phyloP scores from a whole-genome alignment of 805 yeast genomes.

The Wickerhamiella parazyma region DNA sequence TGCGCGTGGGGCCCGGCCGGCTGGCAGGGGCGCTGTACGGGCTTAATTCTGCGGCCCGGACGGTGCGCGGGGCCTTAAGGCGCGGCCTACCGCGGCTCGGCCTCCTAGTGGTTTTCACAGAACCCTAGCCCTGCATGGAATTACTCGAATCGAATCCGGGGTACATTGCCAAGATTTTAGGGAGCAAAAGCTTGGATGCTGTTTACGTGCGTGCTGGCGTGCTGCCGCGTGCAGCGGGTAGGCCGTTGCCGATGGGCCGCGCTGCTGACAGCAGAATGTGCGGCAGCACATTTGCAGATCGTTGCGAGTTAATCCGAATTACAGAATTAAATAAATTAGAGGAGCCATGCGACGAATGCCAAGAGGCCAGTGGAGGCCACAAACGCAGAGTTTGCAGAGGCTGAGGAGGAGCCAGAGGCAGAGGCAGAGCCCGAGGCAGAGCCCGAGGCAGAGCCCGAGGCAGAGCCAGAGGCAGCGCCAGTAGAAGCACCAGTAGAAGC shows the following conservation, averaged over 20 bases:
- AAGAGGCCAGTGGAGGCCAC: neutral
- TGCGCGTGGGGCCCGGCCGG: too few species aligned
- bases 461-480: neutral
- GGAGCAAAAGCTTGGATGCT: too few species aligned
- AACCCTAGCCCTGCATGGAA: neutral
- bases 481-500: neutral
- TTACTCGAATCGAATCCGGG: neutral
- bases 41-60: too few species aligned
- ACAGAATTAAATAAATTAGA: slow-evolving; percentile 4
- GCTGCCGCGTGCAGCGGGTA: too few species aligned
- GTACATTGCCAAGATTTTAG: too few species aligned
- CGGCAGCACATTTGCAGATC: neutral
- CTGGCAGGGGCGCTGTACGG: too few species aligned
- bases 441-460: neutral
- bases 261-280: too few species aligned
- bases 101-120: neutral
- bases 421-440: neutral
- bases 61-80: too few species aligned
- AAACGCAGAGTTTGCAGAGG: slow-evolving; percentile 1
- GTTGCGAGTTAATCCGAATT: neutral
- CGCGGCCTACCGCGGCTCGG: too few species aligned
- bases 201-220: too few species aligned
- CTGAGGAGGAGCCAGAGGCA: neutral
- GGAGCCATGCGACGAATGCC: neutral
- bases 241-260: too few species aligned